Evolutionary conservation across 305 asterid genomes (phyloP), one percentile per base, ranked within the genome.

Genomic region (Fraxinus sp.): DNA sequence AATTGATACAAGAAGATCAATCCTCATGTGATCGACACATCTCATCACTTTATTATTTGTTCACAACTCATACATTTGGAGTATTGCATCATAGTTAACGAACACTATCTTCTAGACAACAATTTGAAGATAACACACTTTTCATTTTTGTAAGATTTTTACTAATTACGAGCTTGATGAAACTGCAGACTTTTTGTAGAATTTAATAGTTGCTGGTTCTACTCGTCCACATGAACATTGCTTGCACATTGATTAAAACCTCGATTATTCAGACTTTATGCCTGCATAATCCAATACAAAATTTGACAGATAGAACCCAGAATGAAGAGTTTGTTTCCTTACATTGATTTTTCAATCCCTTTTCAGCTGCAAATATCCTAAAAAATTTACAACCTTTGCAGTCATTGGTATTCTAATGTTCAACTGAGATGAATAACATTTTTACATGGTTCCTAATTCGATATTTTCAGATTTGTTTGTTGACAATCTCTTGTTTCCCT

Each of bases 401-500:
- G 75, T 59, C 3, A 35, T 39, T 22, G 72, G 9, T 57, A 80
- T 78, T 41, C 77, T 77, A 79, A 81, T 77, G 20, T 77, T 79
- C 87, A 84, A 75, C 75, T 64, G 79, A 77, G 80, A 52, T 14
- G 30, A 76, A 57, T 74, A 36, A 30, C 43, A 43, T 35, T 55
- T 55, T 14, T 70, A 70, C 22, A 4, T 70, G 75, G 75, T 70
- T 70, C 20, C 79, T 70, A 33, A 26, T 36, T 85, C 75, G 39
- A 66, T 46, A 62, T 77, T 76, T 78, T 77, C 72, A 68, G 68
- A 75, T 24, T 11, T 36, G 30, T 72, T 79, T 75, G 78, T 39
- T 7, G 84, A 84, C 55, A 77, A 32, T 84, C 79, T 84, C 64
- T 82, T 49, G 77, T 83, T 86, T 79, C 87, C 90, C 86, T 86